Evolutionary conservation across 2,329 filamentous ascomycete genomes (phyloP), one percentile per base, ranked within the genome.

Genomic region (Fusarium sterilihyphosum): DNA sequence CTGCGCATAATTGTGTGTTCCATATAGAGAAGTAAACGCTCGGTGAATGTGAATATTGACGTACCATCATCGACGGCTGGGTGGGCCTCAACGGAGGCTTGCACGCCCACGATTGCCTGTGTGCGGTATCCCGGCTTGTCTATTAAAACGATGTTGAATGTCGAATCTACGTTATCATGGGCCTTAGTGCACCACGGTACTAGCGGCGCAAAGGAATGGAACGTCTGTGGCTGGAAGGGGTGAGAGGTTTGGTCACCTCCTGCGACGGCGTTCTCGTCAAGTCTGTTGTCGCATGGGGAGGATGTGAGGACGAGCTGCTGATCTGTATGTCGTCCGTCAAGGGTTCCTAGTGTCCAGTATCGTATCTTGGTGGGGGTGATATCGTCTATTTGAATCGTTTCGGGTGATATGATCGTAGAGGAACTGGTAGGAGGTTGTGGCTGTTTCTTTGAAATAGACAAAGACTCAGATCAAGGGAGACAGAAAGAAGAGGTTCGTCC

Each of bases 21-120:
- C 50, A 56, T 44, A 43, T 29, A 65, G 62, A 68, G 46, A 54
- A 59, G 58, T n/a, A 44, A 38, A n/a, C 41, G 29, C 41, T 71
- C 16, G 44, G 38, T 58, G 61, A 60, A 50, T 50, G 41, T 65
- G 58, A 62, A 76, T 70, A 58, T 73, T 71, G 60, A 86, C 86
- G 80, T 81, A 87, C 86, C 86, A 87, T 87, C 85, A 87, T 87
- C 83, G 82, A 83, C 81, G 78, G 80, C 79, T 81, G 75, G 77
- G 77, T 76, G 76, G 76, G 80, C 83, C 83, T 81, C 80, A 73
- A 74, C 69, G 70, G 81, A 82, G 81, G 82, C 82, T 78, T 79
- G 73, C 78, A 77, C 79, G 78, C 81, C 79, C 75, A 77, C 71
- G 72, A 75, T 73, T 76, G 74, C 78, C 78, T 78, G 68, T 77